Evolutionary conservation across 2,329 filamentous ascomycete species (phyloP), one percentile per base, ranked within the genome.

Genomic region (Exophiala alcalophila): DNA sequence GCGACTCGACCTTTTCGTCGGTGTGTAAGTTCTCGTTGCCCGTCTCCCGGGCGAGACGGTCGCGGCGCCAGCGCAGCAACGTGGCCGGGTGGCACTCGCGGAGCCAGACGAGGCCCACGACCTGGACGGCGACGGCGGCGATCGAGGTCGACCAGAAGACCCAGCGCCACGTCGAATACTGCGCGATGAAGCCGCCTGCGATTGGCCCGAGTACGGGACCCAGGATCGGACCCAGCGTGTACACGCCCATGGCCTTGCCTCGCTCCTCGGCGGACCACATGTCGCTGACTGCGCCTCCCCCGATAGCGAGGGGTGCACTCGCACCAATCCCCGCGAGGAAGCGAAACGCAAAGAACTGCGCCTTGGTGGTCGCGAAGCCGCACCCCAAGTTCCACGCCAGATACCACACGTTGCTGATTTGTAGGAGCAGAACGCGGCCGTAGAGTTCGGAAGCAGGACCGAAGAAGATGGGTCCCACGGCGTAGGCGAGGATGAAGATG

Each of bases 81-180:
- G 74, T 72, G 0, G 78, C 76, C 0, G 70, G 71, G 58, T 81
- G 81, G 0, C 78, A 81, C 57, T 83, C 80, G 33, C 70, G 66
- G 5, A 76, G 66, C 34, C 77, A 69, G 55, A 75, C 72, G 36
- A 82, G 61, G 2, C 79, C 79, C 4, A 72, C 62, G n/a, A 69
- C 48, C 54, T 81, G 76, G 33, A 84, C 72, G 7, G 75, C 44
- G 7, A 68, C 78, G 37, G 76, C 74, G 44, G 70, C 67, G 43
- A 84, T 78, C 1, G 76, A 74, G 0, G 77, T 81, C 1, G 75
- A 69, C 63, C 73, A 83, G 62, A 41, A 31, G 51, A 53, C 6
- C 55, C 55, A 40, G 34, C 51, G 19, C 49, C 53, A 49, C 21
- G 49, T 48, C 18, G 53, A 47, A 14, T 21, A 27, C 50, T 76